These are phyloP conservation scores for Tilletiaria anomala DNA, from an alignment of 1,284 basidiomycete species.

Conservation along the genomic window DNA sequence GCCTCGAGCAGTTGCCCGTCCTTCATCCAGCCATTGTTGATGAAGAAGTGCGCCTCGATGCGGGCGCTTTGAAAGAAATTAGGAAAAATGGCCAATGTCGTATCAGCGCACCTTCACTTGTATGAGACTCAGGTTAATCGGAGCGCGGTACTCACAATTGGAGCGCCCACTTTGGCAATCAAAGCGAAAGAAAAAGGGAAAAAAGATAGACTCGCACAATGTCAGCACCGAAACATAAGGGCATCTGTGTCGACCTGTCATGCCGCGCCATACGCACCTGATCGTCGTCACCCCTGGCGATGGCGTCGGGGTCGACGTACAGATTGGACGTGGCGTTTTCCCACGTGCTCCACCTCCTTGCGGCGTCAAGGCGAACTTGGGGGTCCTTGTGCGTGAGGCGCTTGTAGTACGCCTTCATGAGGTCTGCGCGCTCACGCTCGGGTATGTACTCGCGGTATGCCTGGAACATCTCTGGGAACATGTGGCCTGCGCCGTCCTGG, in stretches of 20 bases:
- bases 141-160: too few species aligned
- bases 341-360: slow-evolving; percentile 56
- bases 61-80: too few species aligned
- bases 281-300: slow-evolving; percentile 11
- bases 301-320: slow-evolving; percentile 20
- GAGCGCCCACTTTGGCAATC: too few species aligned
- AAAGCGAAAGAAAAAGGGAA: slow-evolving; percentile 42
- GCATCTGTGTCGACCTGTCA: too few species aligned
- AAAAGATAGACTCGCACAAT: slow-evolving; percentile 3
- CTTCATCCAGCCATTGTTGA: slow-evolving; percentile 60
- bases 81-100: too few species aligned
- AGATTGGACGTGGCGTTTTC: slow-evolving; percentile 32
- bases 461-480: slow-evolving; percentile 35
- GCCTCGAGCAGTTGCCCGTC: slow-evolving; percentile 73
- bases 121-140: too few species aligned
- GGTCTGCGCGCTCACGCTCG: slow-evolving; percentile 58
- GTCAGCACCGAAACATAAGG: background rate
- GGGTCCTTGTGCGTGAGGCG: slow-evolving; percentile 65
- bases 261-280: slow-evolving; percentile 3
- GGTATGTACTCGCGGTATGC: slow-evolving; percentile 66
- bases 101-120: too few species aligned
- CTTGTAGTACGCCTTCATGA: slow-evolving; percentile 65
- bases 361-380: slow-evolving; percentile 54
- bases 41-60: slow-evolving; percentile 86
- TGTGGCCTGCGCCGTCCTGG: slow-evolving; percentile 51